These are phyloP conservation scores for Dysphania ambrosioides DNA, from an alignment of 148 eudicot genomes.

Conservation along the genomic window DNA sequence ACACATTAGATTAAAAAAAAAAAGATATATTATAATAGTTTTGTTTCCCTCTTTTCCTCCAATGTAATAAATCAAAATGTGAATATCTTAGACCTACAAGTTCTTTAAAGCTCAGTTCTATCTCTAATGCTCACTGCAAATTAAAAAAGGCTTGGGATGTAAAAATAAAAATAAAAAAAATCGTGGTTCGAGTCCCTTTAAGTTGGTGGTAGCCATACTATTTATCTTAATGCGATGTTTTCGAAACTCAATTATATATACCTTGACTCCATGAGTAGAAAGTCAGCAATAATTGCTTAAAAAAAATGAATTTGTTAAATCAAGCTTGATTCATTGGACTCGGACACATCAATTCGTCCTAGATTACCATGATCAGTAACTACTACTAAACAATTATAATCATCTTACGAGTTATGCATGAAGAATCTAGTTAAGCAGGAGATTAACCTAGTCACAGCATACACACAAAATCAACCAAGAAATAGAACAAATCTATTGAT, in stretches of 20 bases:
- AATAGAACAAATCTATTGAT: constrained; percentile 28
- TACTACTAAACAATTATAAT: background rate
- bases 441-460: no score
- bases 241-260: background rate
- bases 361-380: background rate
- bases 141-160: no score
- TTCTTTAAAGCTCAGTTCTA: no score
- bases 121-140: no score
- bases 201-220: background rate
- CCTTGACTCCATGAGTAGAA: constrained; percentile 15
- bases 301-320: background rate
- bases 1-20: no score
- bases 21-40: no score
- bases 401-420: background rate
- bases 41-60: no score
- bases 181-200: background rate
- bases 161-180: no score
- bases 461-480: constrained; percentile 14
- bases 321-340: constrained; percentile 12
- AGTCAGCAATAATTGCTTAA: no score
- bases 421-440: background rate
- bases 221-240: background rate
- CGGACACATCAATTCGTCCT: background rate
- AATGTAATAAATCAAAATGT: no score
- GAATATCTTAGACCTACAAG: no score